Conservation (phyloP, 768 basidiomycete species). For the Dictyophora rubrovolvata region DNA sequence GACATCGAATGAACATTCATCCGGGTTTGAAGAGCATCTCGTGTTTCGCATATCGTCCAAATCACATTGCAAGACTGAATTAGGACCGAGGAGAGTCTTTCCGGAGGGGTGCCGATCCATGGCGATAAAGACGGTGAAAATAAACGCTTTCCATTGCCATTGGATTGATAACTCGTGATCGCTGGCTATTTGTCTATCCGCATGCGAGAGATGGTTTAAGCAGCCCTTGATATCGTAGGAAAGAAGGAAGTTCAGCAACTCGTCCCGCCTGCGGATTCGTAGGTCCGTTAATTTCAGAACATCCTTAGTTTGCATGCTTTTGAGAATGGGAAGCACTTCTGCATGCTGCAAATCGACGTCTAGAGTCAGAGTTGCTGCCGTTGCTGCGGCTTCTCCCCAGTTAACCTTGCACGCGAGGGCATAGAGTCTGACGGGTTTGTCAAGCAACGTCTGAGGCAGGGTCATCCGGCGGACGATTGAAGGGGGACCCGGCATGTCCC, state of each 20-base stretch:
- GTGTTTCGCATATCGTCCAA: constrained; percentile 6
- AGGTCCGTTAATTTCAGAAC: constrained; percentile 45
- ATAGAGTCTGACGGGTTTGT: constrained; percentile 44
- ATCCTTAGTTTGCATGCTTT: constrained; percentile 39
- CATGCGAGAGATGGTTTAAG: constrained; percentile 1
- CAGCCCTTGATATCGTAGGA: constrained; percentile 1
- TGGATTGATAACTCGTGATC: constrained; percentile 8
- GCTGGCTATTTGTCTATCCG: background rate
- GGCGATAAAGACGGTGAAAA: constrained; percentile 5
- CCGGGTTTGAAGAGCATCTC: background rate
- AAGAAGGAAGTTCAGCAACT: constrained; percentile 13
- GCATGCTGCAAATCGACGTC: constrained; percentile 39
- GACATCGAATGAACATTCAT: constrained; percentile 1
- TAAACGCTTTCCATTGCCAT: constrained; percentile 8
- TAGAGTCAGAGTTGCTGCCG: constrained; percentile 48
- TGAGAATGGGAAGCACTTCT: constrained; percentile 33
- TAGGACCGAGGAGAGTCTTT: constrained; percentile 1
- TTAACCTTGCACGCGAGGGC: constrained; percentile 45
- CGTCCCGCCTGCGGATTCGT: constrained; percentile 42
- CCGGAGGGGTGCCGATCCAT: constrained; percentile 6
- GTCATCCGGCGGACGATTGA: constrained; percentile 51
- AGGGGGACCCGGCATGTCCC: constrained; percentile 57
- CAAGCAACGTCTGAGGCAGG: constrained; percentile 39
- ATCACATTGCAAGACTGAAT: constrained; percentile 3
- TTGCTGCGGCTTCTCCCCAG: constrained; percentile 46